A percentile compares a stretch with the other conserved stretches of the same genome.
Evolutionary conservation across 2,329 filamentous ascomycete species (phyloP).

Genomic region (Ceratocystis variospora): DNA sequence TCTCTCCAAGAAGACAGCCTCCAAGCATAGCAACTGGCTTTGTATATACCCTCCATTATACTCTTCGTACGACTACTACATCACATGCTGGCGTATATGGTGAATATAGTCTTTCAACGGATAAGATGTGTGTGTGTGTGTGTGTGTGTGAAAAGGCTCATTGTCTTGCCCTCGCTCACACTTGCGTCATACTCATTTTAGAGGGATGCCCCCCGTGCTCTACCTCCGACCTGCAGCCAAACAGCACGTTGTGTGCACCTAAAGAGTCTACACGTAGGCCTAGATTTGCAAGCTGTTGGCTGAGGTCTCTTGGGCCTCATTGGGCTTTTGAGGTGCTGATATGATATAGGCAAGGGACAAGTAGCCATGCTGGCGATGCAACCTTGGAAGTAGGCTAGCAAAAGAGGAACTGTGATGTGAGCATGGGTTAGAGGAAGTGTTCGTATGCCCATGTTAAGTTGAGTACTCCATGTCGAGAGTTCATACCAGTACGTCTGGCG

Average conservation of each 20-base stretch:
- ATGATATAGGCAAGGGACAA: not conserved
- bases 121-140: not conserved
- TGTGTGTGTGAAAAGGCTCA: not conserved
- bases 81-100: not conserved
- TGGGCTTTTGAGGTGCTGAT: too few species aligned
- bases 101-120: not conserved
- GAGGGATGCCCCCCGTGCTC: not conserved
- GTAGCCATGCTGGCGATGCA: not conserved
- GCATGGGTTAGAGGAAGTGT: not conserved
- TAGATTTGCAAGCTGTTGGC: not conserved
- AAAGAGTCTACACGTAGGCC: not conserved
- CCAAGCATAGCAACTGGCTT: too few species aligned
- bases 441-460: not conserved
- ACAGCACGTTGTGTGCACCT: not conserved
- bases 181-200: not conserved
- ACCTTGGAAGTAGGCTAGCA: not conserved
- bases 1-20: too few species aligned
- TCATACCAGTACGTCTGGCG: not conserved
- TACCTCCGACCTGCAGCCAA: not conserved
- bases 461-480: not conserved
- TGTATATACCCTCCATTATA: not conserved
- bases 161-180: not conserved
- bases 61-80: not conserved
- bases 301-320: too few species aligned
- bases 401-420: conserved; percentile 3